Evolutionary conservation across 768 basidiomycete genomes (phyloP).

Genomic region (Chiua virens): DNA sequence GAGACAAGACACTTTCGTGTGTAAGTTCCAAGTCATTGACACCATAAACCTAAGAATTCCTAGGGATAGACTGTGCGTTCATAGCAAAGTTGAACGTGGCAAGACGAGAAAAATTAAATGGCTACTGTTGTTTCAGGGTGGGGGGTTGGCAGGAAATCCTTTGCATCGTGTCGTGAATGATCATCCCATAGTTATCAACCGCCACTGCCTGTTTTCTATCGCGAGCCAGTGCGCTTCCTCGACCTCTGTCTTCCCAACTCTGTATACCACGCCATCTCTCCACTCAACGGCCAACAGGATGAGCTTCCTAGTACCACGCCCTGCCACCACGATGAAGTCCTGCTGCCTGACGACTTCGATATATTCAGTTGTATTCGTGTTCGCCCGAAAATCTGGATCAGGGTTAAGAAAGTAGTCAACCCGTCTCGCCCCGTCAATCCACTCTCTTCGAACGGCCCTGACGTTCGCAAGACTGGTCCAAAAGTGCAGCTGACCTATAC

Average conservation of each 20-base stretch:
- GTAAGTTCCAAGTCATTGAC: too few relatives aligned
- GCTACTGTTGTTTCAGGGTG: too few relatives aligned
- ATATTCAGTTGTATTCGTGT: background rate
- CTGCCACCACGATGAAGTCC: background rate
- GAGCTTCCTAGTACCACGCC: background rate
- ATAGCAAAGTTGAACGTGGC: too few relatives aligned
- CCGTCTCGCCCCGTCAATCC: background rate
- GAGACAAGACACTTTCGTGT: too few relatives aligned
- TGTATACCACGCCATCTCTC: background rate
- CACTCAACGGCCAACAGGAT: background rate
- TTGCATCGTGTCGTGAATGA: too few relatives aligned
- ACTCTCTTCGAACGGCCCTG: background rate
- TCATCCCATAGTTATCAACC: background rate
- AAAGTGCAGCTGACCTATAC: slow-evolving; percentile 9
- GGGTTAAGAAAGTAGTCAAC: background rate
- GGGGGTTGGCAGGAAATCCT: too few relatives aligned
- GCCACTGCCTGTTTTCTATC: background rate
- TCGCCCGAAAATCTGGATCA: background rate
- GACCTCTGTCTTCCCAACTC: background rate
- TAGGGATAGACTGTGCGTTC: too few relatives aligned
- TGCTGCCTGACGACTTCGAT: too few relatives aligned
- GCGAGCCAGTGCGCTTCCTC: background rate
- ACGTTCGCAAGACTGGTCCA: slow-evolving; percentile 15
- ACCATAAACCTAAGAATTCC: too few relatives aligned
- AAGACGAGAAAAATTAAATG: too few relatives aligned